These are phyloP conservation scores for Trametes versicolor DNA, from an alignment of 1,284 basidiomycete species.

Conservation along the genomic window DNA sequence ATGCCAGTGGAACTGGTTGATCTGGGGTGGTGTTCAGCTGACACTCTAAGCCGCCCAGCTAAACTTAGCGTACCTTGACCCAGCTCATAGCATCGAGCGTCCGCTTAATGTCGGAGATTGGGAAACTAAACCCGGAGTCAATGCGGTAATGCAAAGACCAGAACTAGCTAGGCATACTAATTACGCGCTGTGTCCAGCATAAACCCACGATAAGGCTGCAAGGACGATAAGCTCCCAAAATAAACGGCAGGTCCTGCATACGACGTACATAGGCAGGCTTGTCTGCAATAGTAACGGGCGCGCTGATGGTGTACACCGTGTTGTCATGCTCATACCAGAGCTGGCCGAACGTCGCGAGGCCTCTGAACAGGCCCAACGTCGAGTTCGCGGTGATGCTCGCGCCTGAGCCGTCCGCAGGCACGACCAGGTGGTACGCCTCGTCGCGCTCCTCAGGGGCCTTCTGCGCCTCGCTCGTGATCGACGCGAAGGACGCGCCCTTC, in stretches of 20 bases:
- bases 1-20: constrained; percentile 86
- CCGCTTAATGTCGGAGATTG: constrained; percentile 71
- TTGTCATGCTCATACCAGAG: constrained; percentile 70
- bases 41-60: constrained; percentile 8
- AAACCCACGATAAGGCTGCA: constrained; percentile 80
- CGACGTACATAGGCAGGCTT: constrained; percentile 67
- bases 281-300: constrained; percentile 71
- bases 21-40: constrained; percentile 46
- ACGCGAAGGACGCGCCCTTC: constrained; percentile 43
- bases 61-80: constrained; percentile 82
- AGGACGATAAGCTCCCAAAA: neutral
- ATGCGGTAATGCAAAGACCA: neutral
- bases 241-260: neutral
- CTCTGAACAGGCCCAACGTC: constrained; percentile 82
- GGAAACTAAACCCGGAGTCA: constrained; percentile 57
- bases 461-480: constrained; percentile 66
- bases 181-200: constrained; percentile 84
- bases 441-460: constrained; percentile 61
- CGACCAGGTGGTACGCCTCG: constrained; percentile 73
- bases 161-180: constrained; percentile 50
- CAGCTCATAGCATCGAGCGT: constrained; percentile 88
- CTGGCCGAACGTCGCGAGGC: constrained; percentile 86
- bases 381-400: constrained; percentile 76
- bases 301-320: constrained; percentile 64
- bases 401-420: constrained; percentile 67